Evolutionary conservation across 2,329 filamentous ascomycete species (phyloP).

Genomic region (Diplodia scrobiculata): DNA sequence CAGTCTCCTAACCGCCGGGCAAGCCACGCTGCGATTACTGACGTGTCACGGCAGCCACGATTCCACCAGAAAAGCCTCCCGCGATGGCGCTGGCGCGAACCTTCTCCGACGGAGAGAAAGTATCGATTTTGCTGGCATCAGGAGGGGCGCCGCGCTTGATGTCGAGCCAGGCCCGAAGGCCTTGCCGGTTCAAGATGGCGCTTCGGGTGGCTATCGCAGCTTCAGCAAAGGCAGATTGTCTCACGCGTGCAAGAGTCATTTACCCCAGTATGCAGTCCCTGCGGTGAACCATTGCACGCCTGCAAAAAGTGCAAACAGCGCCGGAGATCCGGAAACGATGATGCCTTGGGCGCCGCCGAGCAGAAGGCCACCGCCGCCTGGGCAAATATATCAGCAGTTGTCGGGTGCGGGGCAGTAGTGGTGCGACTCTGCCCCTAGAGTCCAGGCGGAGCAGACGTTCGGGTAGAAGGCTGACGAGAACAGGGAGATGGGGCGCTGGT

Average conservation of each 20-base stretch:
- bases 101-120: slow-evolving; percentile 56
- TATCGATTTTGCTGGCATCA: background rate
- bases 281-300: slow-evolving; percentile 81
- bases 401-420: background rate
- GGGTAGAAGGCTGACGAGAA: background rate
- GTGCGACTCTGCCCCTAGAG: background rate
- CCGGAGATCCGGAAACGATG: slow-evolving; percentile 65
- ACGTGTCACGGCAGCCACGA: slow-evolving; percentile 45
- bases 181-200: slow-evolving; percentile 43
- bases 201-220: slow-evolving; percentile 38
- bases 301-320: slow-evolving; percentile 70
- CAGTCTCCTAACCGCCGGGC: background rate
- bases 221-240: slow-evolving; percentile 9
- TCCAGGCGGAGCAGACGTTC: background rate
- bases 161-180: slow-evolving; percentile 39
- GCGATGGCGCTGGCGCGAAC: slow-evolving; percentile 69
- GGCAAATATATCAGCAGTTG: background rate
- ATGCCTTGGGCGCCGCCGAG: slow-evolving; percentile 52
- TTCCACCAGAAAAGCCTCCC: slow-evolving; percentile 65
- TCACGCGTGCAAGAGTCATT: background rate
- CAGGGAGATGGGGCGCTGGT: background rate
- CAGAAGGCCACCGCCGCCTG: slow-evolving; percentile 58
- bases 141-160: slow-evolving; percentile 24
- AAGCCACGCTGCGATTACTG: slow-evolving; percentile 7
- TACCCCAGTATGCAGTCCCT: slow-evolving; percentile 69